Conservation (phyloP, 139 green algal genomes). For the Chlorella sp. region DNA sequence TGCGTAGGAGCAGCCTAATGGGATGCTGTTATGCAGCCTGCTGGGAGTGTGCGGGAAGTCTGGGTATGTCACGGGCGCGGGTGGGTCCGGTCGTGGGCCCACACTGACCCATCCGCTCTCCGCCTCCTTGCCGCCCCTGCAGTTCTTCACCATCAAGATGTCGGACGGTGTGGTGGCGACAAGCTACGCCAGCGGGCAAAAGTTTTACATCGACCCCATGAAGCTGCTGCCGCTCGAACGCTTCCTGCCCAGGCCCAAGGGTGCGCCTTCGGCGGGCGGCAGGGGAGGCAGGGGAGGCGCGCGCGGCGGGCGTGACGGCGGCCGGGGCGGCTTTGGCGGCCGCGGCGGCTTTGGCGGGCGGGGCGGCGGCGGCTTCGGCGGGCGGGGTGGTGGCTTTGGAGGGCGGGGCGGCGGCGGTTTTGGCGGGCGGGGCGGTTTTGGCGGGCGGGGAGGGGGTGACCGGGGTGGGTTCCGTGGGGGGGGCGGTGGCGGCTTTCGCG, state of each 20-base stretch:
- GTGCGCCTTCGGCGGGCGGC: conserved; percentile 25
- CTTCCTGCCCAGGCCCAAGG: conserved; percentile 72
- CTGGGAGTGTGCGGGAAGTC: no score
- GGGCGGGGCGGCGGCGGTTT: neutral
- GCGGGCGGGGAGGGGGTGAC: no score
- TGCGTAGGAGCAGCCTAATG: no score
- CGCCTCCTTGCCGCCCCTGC: neutral
- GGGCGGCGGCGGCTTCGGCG: conserved; percentile 23
- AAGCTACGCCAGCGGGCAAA: conserved; percentile 86
- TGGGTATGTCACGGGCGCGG: no score
- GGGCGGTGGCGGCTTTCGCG: no score
- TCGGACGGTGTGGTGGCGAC: conserved; percentile 86
- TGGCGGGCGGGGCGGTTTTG: neutral
- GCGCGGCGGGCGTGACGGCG: conserved; percentile 15
- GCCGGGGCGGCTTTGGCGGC: conserved; percentile 12
- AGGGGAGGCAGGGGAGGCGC: conserved; percentile 22
- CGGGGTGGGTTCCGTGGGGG: no score
- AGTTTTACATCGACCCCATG: conserved; percentile 96
- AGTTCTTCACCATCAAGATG: conserved; percentile 97
- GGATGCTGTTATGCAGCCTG: no score
- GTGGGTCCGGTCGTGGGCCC: no score
- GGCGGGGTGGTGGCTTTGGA: conserved; percentile 14
- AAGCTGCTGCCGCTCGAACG: conserved; percentile 74
- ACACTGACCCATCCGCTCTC: no score
- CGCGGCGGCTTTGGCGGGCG: conserved; percentile 22